A percentile compares a stretch with the other conserved stretches of the same genome.
phyloP scores from a whole-genome alignment of 2,329 filamentous ascomycete genomes.

The Colletotrichum eleusines region DNA sequence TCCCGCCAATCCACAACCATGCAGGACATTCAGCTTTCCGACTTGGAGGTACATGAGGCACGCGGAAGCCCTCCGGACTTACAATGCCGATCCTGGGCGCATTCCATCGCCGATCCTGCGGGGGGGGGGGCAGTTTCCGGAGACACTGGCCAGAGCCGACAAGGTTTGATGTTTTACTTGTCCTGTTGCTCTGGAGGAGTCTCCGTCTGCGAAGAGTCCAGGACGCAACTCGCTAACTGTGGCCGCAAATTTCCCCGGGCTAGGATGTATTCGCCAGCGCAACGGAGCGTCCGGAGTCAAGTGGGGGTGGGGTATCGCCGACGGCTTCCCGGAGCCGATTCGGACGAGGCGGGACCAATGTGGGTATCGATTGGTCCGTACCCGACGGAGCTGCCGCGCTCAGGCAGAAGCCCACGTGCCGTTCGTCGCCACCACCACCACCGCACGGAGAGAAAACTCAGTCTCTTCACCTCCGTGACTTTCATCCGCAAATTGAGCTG shows the following conservation, averaged over 20 bases:
- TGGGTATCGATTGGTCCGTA: conserved; percentile 3
- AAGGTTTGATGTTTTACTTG: background rate
- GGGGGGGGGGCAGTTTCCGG: too few species aligned
- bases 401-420: conserved; percentile 38
- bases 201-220: background rate
- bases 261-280: too few species aligned
- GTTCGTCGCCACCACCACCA: background rate
- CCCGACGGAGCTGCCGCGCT: conserved; percentile 8
- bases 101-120: background rate
- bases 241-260: background rate
- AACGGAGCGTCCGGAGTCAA: background rate
- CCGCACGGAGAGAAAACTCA: background rate
- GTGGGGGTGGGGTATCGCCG: background rate
- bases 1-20: conserved; percentile 17
- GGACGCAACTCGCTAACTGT: background rate
- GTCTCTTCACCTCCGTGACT: background rate
- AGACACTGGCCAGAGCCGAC: background rate
- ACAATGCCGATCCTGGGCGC: background rate
- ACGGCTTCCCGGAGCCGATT: conserved; percentile 10
- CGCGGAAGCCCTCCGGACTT: background rate
- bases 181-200: background rate
- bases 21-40: background rate
- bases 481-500: background rate
- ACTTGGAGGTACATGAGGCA: too few species aligned
- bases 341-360: background rate